phyloP scores from a whole-genome alignment of 2,329 filamentous ascomycete genomes.

The Phaeoacremonium minimum region DNA sequence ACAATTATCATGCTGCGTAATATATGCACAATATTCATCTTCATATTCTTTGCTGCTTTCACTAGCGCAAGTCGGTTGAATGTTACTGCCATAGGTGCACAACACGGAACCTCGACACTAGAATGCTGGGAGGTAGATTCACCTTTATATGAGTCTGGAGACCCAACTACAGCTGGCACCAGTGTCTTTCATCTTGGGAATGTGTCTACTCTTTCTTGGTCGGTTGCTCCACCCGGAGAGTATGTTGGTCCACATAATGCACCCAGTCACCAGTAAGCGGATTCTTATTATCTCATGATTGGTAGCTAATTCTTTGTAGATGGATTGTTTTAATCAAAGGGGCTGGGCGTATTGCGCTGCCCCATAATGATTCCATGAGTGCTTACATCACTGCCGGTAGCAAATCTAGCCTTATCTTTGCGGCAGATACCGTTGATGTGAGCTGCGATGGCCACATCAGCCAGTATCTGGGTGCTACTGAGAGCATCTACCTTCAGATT shows the following conservation, averaged over 20 bases:
- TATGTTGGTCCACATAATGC: not conserved
- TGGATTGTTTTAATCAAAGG: conserved; percentile 32
- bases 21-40: too few species aligned
- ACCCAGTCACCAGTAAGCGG: not conserved
- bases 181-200: conserved; percentile 22
- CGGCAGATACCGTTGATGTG: conserved; percentile 31
- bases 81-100: conserved; percentile 30
- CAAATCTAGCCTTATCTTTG: conserved; percentile 34
- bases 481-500: conserved; percentile 30
- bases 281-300: too few species aligned
- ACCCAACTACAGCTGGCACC: conserved; percentile 25
- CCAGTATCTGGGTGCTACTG: conserved; percentile 29
- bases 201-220: not conserved
- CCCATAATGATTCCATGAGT: conserved; percentile 22
- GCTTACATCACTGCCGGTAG: conserved; percentile 32
- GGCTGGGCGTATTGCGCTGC: conserved; percentile 34
- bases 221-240: not conserved
- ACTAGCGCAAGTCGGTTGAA: too few species aligned
- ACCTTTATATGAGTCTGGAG: conserved; percentile 24
- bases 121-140: conserved; percentile 38
- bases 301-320: too few species aligned
- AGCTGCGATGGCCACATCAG: conserved; percentile 34
- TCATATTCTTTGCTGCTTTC: too few species aligned
- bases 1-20: too few species aligned
- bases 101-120: conserved; percentile 28